A percentile compares a stretch with the other conserved stretches of the same genome.
These are phyloP conservation scores for Penicillium palitans DNA, from an alignment of 2,329 filamentous ascomycete species.

Conservation along the genomic window DNA sequence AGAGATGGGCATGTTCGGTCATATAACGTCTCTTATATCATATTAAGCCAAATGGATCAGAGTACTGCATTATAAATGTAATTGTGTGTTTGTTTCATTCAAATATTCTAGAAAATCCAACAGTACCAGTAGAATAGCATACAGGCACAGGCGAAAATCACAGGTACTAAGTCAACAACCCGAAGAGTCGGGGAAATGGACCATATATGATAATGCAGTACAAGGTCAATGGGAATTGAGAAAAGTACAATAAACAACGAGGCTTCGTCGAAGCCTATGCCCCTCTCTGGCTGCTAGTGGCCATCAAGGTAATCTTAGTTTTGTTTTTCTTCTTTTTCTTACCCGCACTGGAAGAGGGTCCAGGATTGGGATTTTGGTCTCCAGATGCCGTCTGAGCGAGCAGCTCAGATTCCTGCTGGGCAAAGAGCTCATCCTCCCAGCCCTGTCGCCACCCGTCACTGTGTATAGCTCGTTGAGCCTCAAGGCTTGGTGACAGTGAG, in stretches of 20 bases:
- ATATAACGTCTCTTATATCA: neutral
- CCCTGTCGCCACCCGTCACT: constrained; percentile 87
- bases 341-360: constrained; percentile 31
- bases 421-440: constrained; percentile 73
- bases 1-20: neutral
- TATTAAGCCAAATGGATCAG: neutral
- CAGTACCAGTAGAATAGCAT: neutral
- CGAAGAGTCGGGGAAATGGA: neutral
- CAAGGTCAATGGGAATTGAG: neutral
- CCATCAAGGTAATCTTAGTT: constrained; percentile 70
- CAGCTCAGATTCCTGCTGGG: constrained; percentile 57
- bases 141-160: neutral
- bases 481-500: constrained; percentile 58
- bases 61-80: neutral
- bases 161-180: neutral
- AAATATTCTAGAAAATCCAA: neutral
- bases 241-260: constrained; percentile 1
- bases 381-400: constrained; percentile 51
- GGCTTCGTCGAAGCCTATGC: constrained; percentile 42
- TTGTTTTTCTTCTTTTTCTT: constrained; percentile 67
- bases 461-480: constrained; percentile 38
- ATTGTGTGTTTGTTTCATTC: neutral
- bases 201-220: constrained; percentile 2
- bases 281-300: constrained; percentile 61
- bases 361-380: constrained; percentile 14